Conservation (phyloP, 768 basidiomycete species). For the Chalciporus chontae region DNA sequence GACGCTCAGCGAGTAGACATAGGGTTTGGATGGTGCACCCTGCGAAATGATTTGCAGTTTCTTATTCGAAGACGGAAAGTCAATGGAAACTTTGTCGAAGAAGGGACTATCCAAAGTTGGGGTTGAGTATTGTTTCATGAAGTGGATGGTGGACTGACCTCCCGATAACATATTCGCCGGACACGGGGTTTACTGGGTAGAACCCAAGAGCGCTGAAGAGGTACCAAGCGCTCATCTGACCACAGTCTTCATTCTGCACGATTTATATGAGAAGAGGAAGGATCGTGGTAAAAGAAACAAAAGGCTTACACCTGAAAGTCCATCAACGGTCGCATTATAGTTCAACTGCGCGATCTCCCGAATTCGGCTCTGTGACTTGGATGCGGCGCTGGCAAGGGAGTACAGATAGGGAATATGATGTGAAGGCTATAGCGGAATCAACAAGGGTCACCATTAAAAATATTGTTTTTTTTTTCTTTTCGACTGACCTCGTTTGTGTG, state of each 20-base stretch:
- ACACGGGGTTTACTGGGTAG: conserved; percentile 82
- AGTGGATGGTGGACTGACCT: conserved; percentile 40
- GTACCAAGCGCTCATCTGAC: conserved; percentile 90
- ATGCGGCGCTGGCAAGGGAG: conserved; percentile 65
- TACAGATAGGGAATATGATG: conserved; percentile 88
- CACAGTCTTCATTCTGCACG: conserved; percentile 79
- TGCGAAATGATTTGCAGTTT: conserved; percentile 49
- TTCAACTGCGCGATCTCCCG: conserved; percentile 59
- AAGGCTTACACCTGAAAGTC: conserved; percentile 63
- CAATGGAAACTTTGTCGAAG: conserved; percentile 51
- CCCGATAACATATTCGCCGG: conserved; percentile 72
- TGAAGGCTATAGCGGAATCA: conserved; percentile 53
- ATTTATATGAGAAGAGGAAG: not conserved
- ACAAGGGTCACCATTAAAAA: not conserved
- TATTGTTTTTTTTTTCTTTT: too few relatives aligned
- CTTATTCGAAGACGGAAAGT: conserved; percentile 40
- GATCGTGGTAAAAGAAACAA: not conserved
- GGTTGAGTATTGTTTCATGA: not conserved
- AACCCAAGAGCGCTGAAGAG: conserved; percentile 80
- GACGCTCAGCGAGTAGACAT: conserved; percentile 55
- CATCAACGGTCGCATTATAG: conserved; percentile 66
- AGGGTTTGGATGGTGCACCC: conserved; percentile 58
- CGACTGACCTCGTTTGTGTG: conserved; percentile 71
- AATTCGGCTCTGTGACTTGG: conserved; percentile 67
- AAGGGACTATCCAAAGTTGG: conserved; percentile 36